phyloP scores from a whole-genome alignment of 495 filamentous ascomycete genomes.

The Saxophila tyrrhenica region DNA sequence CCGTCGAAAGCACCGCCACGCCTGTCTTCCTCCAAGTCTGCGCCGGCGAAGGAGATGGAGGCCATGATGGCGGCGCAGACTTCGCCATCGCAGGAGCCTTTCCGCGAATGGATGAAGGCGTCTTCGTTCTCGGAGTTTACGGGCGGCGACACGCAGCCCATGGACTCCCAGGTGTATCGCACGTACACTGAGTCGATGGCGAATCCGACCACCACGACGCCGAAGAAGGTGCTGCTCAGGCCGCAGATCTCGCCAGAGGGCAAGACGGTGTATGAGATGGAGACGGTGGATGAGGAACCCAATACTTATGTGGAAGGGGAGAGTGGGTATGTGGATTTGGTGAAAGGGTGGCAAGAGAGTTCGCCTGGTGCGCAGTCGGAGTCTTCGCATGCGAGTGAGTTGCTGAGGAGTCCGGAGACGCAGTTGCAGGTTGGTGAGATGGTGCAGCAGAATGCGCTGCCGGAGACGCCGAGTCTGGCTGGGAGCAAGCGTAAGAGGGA shows the following conservation, averaged over 20 bases:
- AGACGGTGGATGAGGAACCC: slow-evolving; percentile 6
- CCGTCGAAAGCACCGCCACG: slow-evolving; percentile 1
- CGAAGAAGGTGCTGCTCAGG: background rate
- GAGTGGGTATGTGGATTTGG: slow-evolving; percentile 19
- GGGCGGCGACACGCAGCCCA: slow-evolving; percentile 31
- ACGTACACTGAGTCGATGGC: slow-evolving; percentile 17
- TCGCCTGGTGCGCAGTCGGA: slow-evolving; percentile 5
- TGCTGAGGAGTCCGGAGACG: slow-evolving; percentile 12
- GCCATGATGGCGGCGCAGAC: slow-evolving; percentile 6
- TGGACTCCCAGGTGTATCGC: slow-evolving; percentile 31
- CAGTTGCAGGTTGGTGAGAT: slow-evolving; percentile 1
- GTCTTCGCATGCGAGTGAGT: slow-evolving; percentile 11
- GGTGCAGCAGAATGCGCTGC: slow-evolving; percentile 11
- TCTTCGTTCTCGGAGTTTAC: slow-evolving; percentile 5
- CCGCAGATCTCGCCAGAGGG: slow-evolving; percentile 5
- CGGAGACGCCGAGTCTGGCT: slow-evolving; percentile 26
- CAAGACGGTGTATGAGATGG: slow-evolving; percentile 4
- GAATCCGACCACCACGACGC: slow-evolving; percentile 13
- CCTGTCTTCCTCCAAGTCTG: slow-evolving; percentile 7
- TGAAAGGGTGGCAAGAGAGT: slow-evolving; percentile 2
- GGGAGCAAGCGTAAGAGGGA: slow-evolving; percentile 26
- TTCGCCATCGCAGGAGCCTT: slow-evolving; percentile 11
- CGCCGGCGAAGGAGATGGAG: slow-evolving; percentile 10
- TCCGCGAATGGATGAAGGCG: slow-evolving; percentile 6
- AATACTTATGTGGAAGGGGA: slow-evolving; percentile 17